Evolutionary conservation across 2,329 filamentous ascomycete species (phyloP), one percentile per base, ranked within the genome.

Genomic region (Trichoderma atroviride): DNA sequence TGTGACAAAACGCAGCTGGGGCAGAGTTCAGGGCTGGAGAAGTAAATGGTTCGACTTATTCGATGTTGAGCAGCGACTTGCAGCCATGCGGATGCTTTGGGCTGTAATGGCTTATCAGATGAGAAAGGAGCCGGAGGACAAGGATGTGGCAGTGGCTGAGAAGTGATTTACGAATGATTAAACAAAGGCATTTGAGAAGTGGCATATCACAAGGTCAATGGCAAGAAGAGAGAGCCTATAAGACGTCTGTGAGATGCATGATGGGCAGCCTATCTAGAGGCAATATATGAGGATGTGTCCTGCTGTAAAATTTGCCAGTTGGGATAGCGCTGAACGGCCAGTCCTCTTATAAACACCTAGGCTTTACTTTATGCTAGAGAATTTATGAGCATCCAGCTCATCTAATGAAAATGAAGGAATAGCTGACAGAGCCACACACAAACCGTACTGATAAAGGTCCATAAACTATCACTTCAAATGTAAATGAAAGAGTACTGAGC

Each of bases 1-100:
- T 62, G 74, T 72, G 19, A 73, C 71, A 56, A 76, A 67, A 62
- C 76, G 79, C 70, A 83, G 82, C 76, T 88, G 86, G 85, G 85
- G 82, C 11, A 81, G 80, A 72, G 77, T 90, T 2, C 81, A 85
- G 72, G 81, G 88, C 43, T 86, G 85, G 82, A 83, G 88, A 70
- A 89, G 86, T 71, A 80, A 76, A 50, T 91, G 88, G 88, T 89
- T 82, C 73, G 88, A 91, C 74, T 77, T 90, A 13, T 90, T 89
- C 73, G 72, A 83, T 59, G 74, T 77, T 0, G 81, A 85, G 27
- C 85, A 90, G 67, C 78, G 88, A 57, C 74, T 89, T 31, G 83
- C 83, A 72, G 88, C 87, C 3, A 85, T 90, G 85, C 78, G 82
- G 71, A 71, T 86, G 11, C 72, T 89, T 1, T 91, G 88, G 88